Conservation (phyloP, 257 asterid species). For the Penstemon davidsonii region DNA sequence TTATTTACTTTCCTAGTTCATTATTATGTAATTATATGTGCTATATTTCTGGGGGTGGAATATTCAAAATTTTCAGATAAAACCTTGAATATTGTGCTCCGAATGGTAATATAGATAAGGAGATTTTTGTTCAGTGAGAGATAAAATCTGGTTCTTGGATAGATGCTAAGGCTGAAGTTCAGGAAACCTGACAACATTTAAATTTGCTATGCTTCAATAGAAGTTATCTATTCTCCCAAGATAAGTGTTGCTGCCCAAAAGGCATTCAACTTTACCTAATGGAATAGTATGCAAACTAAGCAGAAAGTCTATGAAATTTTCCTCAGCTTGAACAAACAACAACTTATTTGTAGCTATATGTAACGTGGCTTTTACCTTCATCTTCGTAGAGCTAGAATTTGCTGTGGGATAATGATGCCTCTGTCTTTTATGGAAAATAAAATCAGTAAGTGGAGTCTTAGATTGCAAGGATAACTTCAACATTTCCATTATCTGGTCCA, state of each 20-base stretch:
- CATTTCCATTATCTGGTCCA: constrained; percentile 23
- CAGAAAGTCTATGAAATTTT: constrained; percentile 24
- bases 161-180: constrained; percentile 5
- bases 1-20: neutral
- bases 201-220: neutral
- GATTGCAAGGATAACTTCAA: constrained; percentile 16
- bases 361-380: constrained; percentile 1
- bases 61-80: no score
- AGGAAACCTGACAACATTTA: constrained; percentile 8
- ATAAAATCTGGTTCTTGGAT: constrained; percentile 17
- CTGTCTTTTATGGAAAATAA: constrained; percentile 4
- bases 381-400: constrained; percentile 1
- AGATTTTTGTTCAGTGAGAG: neutral
- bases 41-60: neutral
- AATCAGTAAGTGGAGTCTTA: constrained; percentile 22
- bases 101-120: neutral
- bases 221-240: constrained; percentile 23
- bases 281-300: constrained; percentile 28
- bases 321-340: constrained; percentile 26
- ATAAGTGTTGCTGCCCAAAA: neutral
- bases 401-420: neutral
- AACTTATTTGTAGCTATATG: constrained; percentile 24
- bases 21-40: neutral
- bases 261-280: constrained; percentile 16
- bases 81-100: neutral